These are phyloP conservation scores for Leptomonas seymouri DNA, from an alignment of 208 protist species.

Conservation along the genomic window DNA sequence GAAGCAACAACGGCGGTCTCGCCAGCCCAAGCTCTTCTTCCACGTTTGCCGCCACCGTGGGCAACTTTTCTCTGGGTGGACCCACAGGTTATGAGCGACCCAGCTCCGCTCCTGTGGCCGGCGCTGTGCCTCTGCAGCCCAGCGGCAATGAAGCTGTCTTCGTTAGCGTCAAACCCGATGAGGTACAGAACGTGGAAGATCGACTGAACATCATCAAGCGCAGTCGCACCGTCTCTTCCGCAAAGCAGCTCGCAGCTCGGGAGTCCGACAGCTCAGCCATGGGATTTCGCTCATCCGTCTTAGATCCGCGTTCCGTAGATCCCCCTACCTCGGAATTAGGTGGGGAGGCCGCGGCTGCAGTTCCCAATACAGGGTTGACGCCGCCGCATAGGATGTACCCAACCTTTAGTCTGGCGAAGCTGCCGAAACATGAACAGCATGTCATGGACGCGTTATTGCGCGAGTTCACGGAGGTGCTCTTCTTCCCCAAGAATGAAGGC, in stretches of 20 bases:
- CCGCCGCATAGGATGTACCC: conserved; percentile 73
- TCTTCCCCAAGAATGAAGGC: conserved; percentile 39
- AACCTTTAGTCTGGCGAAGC: conserved; percentile 49
- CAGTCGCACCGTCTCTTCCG: conserved; percentile 33
- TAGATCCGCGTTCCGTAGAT: not conserved
- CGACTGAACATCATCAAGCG: conserved; percentile 80
- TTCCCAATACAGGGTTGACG: conserved; percentile 1
- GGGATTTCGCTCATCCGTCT: not conserved
- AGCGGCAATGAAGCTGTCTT: conserved; percentile 15
- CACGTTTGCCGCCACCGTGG: conserved; percentile 1
- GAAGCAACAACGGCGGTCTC: conserved; percentile 9
- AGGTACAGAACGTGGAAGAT: conserved; percentile 62
- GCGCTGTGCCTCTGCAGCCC: conserved; percentile 11
- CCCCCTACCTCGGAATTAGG: not conserved
- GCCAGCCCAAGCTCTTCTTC: conserved; percentile 18
- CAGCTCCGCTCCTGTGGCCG: conserved; percentile 37
- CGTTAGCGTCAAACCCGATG: conserved; percentile 5
- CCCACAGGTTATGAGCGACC: conserved; percentile 33
- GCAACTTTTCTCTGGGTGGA: not conserved
- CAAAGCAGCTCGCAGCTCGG: conserved; percentile 1
- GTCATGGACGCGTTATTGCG: conserved; percentile 69
- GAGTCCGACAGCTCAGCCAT: conserved; percentile 5
- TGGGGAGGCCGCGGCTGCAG: not conserved
- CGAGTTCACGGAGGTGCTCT: conserved; percentile 68
- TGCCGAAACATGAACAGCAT: conserved; percentile 77